Percentiles rank a stretch among this genome's conserved stretches.
Evolutionary conservation across 176 grass and related monocot genomes (phyloP).

Genomic region (Zizania latifolia): DNA sequence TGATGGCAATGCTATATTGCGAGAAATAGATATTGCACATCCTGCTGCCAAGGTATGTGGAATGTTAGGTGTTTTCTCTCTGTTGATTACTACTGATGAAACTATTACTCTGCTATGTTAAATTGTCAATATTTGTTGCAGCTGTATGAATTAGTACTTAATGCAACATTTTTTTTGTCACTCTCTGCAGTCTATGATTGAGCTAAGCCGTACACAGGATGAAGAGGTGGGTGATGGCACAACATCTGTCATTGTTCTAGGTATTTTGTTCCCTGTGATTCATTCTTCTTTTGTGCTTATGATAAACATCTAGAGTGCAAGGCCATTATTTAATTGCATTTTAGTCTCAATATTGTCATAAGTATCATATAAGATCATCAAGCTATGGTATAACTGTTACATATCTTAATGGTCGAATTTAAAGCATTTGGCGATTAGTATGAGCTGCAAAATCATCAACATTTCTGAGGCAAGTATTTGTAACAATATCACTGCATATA

Average conservation of each 20-base stretch:
- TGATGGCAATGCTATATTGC: slow-evolving; percentile 95
- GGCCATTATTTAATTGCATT: background rate
- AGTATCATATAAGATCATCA: background rate
- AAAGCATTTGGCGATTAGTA: background rate
- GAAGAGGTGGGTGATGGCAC: slow-evolving; percentile 99
- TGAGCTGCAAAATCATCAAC: background rate
- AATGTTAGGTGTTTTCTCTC: background rate
- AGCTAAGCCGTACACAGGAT: slow-evolving; percentile 97
- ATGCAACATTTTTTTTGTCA: background rate
- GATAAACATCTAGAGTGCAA: background rate
- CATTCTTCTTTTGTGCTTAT: background rate
- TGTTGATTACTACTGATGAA: background rate
- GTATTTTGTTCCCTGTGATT: slow-evolving; percentile 29
- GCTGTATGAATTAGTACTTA: background rate
- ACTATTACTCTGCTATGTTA: background rate
- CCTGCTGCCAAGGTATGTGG: slow-evolving; percentile 88
- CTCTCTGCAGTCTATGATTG: slow-evolving; percentile 87
- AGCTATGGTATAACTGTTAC: background rate
- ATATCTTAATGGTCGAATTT: background rate
- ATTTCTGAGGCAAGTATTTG: background rate
- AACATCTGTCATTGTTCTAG: slow-evolving; percentile 98
- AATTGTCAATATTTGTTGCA: background rate
- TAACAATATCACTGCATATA: background rate
- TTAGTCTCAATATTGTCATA: background rate
- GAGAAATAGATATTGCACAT: slow-evolving; percentile 93